Conservation (phyloP, 2,329 filamentous ascomycete species). For the Ambrosiella beaveri region DNA sequence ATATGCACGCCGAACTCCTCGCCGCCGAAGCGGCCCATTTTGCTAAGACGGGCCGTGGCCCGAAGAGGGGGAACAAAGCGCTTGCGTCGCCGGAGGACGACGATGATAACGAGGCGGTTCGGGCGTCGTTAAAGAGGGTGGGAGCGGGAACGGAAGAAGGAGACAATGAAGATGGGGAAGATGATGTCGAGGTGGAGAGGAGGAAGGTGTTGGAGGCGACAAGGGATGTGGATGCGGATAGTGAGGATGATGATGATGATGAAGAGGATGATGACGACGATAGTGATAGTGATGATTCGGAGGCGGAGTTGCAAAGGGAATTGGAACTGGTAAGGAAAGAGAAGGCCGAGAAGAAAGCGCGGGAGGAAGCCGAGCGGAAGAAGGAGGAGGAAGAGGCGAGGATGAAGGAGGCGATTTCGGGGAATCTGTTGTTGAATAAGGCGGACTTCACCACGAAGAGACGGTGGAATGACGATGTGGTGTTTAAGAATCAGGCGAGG, state of each 20-base stretch:
- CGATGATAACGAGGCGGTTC: constrained; percentile 28
- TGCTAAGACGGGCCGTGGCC: constrained; percentile 38
- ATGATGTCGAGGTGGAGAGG: constrained; percentile 66
- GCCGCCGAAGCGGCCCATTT: constrained; percentile 77
- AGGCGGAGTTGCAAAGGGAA: constrained; percentile 79
- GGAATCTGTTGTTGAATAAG: constrained; percentile 84
- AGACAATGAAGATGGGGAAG: constrained; percentile 46
- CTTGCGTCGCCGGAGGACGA: constrained; percentile 27
- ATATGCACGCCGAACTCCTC: constrained; percentile 78
- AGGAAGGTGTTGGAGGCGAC: constrained; percentile 76
- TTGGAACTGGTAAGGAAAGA: constrained; percentile 87
- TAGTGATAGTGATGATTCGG: constrained; percentile 51
- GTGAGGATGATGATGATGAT: constrained; percentile 33
- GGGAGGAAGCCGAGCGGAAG: constrained; percentile 56
- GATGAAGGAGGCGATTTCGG: constrained; percentile 75
- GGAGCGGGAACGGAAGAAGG: constrained; percentile 23
- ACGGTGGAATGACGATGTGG: constrained; percentile 94
- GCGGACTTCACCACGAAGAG: constrained; percentile 79
- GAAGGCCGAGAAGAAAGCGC: constrained; percentile 43
- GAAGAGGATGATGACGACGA: constrained; percentile 34
- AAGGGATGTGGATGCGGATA: constrained; percentile 67
- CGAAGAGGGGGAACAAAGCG: constrained; percentile 42
- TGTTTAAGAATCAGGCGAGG: constrained; percentile 96
- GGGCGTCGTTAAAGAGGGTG: constrained; percentile 14
- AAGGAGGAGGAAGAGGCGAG: constrained; percentile 66